Base-by-base conservation (phyloP, 78 protist genomes). In the Anaeramoeba ignava region DNA sequence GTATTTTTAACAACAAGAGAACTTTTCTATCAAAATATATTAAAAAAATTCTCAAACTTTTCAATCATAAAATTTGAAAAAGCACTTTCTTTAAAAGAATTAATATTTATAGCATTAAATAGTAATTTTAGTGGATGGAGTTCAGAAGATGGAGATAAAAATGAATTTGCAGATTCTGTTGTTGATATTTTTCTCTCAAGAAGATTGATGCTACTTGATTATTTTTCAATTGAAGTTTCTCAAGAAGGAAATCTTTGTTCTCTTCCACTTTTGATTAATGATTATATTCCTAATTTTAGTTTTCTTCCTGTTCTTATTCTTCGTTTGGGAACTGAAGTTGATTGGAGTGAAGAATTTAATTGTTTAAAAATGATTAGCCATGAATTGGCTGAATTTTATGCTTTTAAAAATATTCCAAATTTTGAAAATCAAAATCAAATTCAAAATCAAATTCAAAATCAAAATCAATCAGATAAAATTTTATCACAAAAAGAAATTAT, bases 21-120 rank as follows among this genome's bases (percentile, higher is more conserved):
- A 8, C 36, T 83, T 41, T 83, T 83, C 78, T 83, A 83, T 41
- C 86, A 83, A 54, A 54, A 17, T 8, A 54, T 54, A 54, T 27
- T 54, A 8, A 27, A 27, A 8, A 8, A 54, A 54, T 54, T 54
- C 17, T 8, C 36, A 54, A 54, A 54, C 73, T 54, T 54, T 54
- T 54, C 73, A 54, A 8, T 27, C 8, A 54, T 54, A 27, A 54
- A 54, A 54, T 27, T 54, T 27, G 8, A 8, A 54, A 17, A 54
- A 17, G 36, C 73, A 8, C 8, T 54, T 27, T 17, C 8, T 27
- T 27, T 54, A 54, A 54, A 54, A 54, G 17, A 54, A 54, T 17
- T 54, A 27, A 27, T 54, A 54, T 17, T 27, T 27, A 54, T 54
- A 27, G 73, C 73, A 8, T 17, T 54, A 54, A 17, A 54, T 17